Evolutionary conservation across 2,329 filamentous ascomycete species (phyloP).

Genomic region (Knufia petricola): DNA sequence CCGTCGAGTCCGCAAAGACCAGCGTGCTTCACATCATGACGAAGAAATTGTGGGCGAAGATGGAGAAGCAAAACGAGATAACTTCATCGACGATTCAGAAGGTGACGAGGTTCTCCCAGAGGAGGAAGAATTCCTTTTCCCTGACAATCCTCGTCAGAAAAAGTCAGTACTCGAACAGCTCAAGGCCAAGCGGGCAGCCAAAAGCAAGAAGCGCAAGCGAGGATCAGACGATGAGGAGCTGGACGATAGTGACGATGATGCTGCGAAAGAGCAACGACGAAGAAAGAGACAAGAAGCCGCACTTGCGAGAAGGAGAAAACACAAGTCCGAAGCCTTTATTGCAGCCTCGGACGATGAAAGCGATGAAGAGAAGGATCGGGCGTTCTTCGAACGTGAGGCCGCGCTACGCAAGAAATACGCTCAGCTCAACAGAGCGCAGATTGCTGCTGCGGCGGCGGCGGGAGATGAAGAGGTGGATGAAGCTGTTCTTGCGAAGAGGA

Average conservation of each 20-base stretch:
- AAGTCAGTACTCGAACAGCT: slow-evolving; percentile 28
- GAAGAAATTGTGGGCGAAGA: slow-evolving; percentile 26
- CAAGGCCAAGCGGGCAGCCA: slow-evolving; percentile 44
- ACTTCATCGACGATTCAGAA: slow-evolving; percentile 58
- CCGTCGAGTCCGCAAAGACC: slow-evolving; percentile 49
- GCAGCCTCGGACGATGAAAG: slow-evolving; percentile 78
- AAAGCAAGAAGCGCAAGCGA: slow-evolving; percentile 40
- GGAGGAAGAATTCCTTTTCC: slow-evolving; percentile 53
- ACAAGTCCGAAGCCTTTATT: slow-evolving; percentile 78
- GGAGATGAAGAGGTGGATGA: background rate
- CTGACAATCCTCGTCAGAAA: slow-evolving; percentile 35
- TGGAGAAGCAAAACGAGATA: slow-evolving; percentile 38
- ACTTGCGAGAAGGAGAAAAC: slow-evolving; percentile 63
- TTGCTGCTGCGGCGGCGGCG: slow-evolving; percentile 25
- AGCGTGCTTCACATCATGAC: slow-evolving; percentile 28
- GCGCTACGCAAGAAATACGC: slow-evolving; percentile 50
- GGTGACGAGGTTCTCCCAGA: slow-evolving; percentile 45
- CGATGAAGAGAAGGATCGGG: slow-evolving; percentile 62
- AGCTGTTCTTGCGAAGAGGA: background rate
- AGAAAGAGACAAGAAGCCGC: slow-evolving; percentile 57
- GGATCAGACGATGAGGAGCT: slow-evolving; percentile 32
- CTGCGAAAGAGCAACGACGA: slow-evolving; percentile 49
- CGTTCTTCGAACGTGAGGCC: slow-evolving; percentile 72
- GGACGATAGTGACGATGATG: slow-evolving; percentile 52
- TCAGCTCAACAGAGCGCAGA: slow-evolving; percentile 39